A percentile compares a stretch with the other conserved stretches of the same genome.
phyloP scores from a whole-genome alignment of 2,329 filamentous ascomycete genomes.

The Neoscytalidium dimidiatum region DNA sequence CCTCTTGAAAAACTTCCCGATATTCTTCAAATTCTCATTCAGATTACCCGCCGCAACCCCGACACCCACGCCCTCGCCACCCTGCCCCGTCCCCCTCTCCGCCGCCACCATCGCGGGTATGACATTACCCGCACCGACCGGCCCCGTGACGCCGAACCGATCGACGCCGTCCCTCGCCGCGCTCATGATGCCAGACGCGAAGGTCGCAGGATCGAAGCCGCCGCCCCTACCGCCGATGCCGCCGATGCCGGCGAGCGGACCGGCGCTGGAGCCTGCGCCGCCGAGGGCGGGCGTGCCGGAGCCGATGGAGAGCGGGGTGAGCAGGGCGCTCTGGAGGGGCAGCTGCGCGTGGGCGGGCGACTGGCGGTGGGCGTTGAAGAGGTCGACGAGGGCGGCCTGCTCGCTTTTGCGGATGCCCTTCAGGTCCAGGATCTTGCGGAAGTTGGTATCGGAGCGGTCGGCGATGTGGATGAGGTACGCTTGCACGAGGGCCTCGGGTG shows the following conservation, averaged over 20 bases:
- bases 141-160: slow-evolving; percentile 63
- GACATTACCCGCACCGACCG: slow-evolving; percentile 33
- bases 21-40: slow-evolving; percentile 92
- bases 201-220: slow-evolving; percentile 74
- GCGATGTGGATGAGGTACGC: slow-evolving; percentile 97
- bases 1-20: slow-evolving; percentile 93
- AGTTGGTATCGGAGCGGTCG: slow-evolving; percentile 91
- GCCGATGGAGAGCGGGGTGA: slow-evolving; percentile 39
- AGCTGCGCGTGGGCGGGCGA: slow-evolving; percentile 68
- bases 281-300: slow-evolving; percentile 37
- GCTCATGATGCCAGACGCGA: slow-evolving; percentile 86
- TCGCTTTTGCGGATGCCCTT: slow-evolving; percentile 87
- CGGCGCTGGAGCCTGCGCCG: slow-evolving; percentile 46
- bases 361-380: slow-evolving; percentile 84
- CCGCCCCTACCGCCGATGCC: slow-evolving; percentile 34
- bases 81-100: slow-evolving; percentile 29
- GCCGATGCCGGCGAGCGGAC: slow-evolving; percentile 45
- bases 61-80: slow-evolving; percentile 29
- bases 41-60: slow-evolving; percentile 64
- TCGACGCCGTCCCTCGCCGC: slow-evolving; percentile 83
- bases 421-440: slow-evolving; percentile 92
- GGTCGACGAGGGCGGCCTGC: slow-evolving; percentile 78
- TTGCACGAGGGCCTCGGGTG: slow-evolving; percentile 91
- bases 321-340: slow-evolving; percentile 35
- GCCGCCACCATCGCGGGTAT: slow-evolving; percentile 28